Percentiles rank a stretch among this genome's conserved stretches.
These are phyloP conservation scores for Dicorynia guianensis DNA, from an alignment of 306 rosid genomes.

Conservation along the genomic window DNA sequence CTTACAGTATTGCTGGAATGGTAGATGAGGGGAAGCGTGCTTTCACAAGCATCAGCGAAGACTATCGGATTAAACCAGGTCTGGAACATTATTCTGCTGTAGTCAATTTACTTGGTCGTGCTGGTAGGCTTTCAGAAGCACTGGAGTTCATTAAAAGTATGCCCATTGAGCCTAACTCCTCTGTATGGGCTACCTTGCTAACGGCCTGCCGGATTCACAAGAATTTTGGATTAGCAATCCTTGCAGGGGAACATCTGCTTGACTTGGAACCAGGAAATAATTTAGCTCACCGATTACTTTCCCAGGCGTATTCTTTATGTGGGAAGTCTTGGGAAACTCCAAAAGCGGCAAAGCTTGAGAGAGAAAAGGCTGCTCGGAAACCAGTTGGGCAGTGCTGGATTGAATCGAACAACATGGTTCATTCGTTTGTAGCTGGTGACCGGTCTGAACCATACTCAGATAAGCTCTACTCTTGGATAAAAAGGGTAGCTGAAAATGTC, in stretches of 20 bases:
- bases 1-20: conserved; percentile 77
- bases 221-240: conserved; percentile 65
- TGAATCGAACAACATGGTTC: conserved; percentile 61
- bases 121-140: conserved; percentile 85
- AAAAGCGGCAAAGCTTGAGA: conserved; percentile 58
- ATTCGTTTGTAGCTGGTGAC: conserved; percentile 68
- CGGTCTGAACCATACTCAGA: conserved; percentile 51
- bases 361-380: conserved; percentile 56
- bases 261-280: conserved; percentile 74
- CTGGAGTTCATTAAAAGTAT: conserved; percentile 69
- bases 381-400: conserved; percentile 81
- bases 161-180: conserved; percentile 77
- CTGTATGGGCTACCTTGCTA: conserved; percentile 75
- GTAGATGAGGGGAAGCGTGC: conserved; percentile 69
- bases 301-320: conserved; percentile 66
- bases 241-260: conserved; percentile 66
- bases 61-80: conserved; percentile 65
- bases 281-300: conserved; percentile 54
- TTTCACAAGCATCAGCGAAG: conserved; percentile 66
- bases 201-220: conserved; percentile 80
- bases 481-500: conserved; percentile 51
- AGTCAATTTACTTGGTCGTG: conserved; percentile 81
- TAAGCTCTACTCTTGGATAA: conserved; percentile 66
- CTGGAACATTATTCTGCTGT: conserved; percentile 83
- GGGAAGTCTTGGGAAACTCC: conserved; percentile 63